Conservation (phyloP, 768 basidiomycete species). For the Pulveroboletus ravenelii region DNA sequence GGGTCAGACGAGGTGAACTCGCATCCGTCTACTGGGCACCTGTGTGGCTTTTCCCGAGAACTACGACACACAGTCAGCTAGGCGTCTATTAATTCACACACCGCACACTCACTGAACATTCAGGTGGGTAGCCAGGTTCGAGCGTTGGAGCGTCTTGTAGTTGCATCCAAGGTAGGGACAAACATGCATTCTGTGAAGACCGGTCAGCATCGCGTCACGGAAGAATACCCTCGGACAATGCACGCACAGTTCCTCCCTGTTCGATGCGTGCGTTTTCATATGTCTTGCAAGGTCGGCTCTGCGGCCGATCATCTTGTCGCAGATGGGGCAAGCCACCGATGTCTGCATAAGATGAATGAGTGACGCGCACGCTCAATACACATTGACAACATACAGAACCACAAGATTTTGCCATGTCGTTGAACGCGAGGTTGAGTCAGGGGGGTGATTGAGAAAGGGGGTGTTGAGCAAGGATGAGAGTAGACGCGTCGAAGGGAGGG, state of each 20-base stretch:
- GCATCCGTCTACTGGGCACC: slow-evolving; percentile 18
- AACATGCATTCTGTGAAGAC: slow-evolving; percentile 17
- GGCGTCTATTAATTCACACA: not conserved
- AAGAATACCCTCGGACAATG: not conserved
- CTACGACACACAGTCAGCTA: slow-evolving; percentile 9
- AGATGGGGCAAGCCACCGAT: slow-evolving; percentile 9
- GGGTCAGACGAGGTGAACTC: slow-evolving; percentile 14
- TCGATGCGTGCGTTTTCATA: slow-evolving; percentile 17
- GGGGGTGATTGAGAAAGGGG: not conserved
- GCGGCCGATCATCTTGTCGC: slow-evolving; percentile 8
- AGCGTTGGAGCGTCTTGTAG: slow-evolving; percentile 23
- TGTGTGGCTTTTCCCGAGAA: slow-evolving; percentile 3
- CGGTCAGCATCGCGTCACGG: not conserved
- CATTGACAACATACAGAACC: slow-evolving; percentile 5
- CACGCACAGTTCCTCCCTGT: slow-evolving; percentile 23
- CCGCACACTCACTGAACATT: slow-evolving; percentile 28
- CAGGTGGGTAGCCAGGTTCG: slow-evolving; percentile 24
- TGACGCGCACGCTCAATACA: not conserved
- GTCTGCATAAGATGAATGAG: slow-evolving; percentile 4
- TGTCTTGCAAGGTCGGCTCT: slow-evolving; percentile 18
- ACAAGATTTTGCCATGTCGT: not conserved
- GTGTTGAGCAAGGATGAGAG: not conserved
- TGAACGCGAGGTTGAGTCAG: not conserved
- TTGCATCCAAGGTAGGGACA: slow-evolving; percentile 22
- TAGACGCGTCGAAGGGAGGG: not conserved